Conservation (phyloP, 2,329 filamentous ascomycete genomes). For the Sarocladium strictum region DNA sequence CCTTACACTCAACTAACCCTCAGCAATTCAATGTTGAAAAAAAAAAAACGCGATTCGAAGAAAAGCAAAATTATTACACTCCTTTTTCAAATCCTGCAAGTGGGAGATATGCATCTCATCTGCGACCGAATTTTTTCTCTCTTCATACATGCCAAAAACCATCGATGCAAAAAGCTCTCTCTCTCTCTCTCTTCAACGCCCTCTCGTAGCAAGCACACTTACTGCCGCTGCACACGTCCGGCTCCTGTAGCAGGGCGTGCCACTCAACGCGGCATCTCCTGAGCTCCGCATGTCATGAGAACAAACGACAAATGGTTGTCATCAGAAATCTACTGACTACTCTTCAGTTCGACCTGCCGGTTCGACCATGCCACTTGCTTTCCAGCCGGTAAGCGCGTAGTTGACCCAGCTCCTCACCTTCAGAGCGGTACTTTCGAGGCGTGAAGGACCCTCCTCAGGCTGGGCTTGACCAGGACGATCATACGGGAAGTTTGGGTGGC, state of each 20-base stretch:
- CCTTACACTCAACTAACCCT: background rate
- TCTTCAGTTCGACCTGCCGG: background rate
- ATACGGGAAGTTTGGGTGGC: conserved; percentile 2
- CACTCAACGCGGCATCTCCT: too few species aligned
- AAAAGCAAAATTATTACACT: background rate
- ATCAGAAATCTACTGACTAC: background rate
- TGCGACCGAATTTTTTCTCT: background rate
- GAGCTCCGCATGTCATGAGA: too few species aligned
- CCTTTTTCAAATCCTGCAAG: too few species aligned
- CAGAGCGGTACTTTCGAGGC: background rate
- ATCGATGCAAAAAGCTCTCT: background rate
- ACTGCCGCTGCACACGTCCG: too few species aligned
- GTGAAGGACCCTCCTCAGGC: background rate
- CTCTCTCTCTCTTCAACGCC: too few species aligned
- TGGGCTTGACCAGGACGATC: background rate
- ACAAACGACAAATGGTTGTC: too few species aligned
- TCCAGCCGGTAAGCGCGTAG: background rate
- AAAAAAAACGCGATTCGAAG: background rate
- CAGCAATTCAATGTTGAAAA: background rate
- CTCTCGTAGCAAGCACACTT: too few species aligned
- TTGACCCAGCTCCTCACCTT: background rate
- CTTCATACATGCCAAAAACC: background rate
- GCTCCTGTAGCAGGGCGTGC: too few species aligned
- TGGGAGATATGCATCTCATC: background rate
- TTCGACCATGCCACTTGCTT: background rate